A percentile compares a stretch with the other conserved stretches of the same genome.
Evolutionary conservation across 106 monocot species (phyloP).

Genomic region (Dendrobium nobile): DNA sequence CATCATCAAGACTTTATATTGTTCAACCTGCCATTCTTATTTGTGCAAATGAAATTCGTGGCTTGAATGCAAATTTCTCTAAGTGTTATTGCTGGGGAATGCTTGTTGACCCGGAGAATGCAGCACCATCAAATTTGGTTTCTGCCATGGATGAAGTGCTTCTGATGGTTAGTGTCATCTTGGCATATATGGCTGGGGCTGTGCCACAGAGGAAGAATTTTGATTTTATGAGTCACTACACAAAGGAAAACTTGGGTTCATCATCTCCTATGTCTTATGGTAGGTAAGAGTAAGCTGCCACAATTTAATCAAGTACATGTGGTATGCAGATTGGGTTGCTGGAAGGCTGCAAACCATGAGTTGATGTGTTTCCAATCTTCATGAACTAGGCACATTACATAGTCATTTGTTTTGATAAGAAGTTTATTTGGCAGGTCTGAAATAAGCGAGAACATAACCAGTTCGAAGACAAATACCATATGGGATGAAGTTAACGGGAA

Average conservation of each 20-base stretch:
- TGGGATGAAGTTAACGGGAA: conserved; percentile 7
- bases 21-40: background rate
- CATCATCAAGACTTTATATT: background rate
- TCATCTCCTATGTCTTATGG: conserved; percentile 1
- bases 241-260: background rate
- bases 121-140: background rate
- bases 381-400: background rate
- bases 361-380: background rate
- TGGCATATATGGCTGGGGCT: conserved; percentile 4
- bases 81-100: conserved; percentile 9
- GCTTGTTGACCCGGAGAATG: conserved; percentile 10
- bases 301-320: background rate
- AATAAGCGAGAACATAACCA: background rate
- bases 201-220: background rate
- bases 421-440: conserved; percentile 3
- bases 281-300: conserved; percentile 5
- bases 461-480: background rate
- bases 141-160: conserved; percentile 4
- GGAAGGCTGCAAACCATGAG: background rate
- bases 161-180: conserved; percentile 3
- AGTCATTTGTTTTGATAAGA: background rate
- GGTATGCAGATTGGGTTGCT: background rate
- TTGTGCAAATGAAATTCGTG: background rate
- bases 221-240: background rate
- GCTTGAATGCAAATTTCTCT: background rate